These are phyloP conservation scores for Ganoderma boninense DNA, from an alignment of 1,284 basidiomycete genomes.

Conservation along the genomic window DNA sequence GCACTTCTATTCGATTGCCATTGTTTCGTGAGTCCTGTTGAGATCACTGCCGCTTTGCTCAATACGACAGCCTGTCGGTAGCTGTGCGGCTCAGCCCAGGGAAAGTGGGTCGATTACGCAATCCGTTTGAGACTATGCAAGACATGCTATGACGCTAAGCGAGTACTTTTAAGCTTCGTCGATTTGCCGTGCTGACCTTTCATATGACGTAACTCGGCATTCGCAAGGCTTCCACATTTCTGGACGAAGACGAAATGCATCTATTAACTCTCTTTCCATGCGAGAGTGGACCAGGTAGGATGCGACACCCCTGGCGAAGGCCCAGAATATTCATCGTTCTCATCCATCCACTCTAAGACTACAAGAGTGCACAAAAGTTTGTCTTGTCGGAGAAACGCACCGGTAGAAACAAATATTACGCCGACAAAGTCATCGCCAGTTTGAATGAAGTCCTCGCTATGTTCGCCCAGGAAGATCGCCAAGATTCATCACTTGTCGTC, in stretches of 20 bases:
- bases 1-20: slow-evolving; percentile 33
- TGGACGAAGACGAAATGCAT: not conserved
- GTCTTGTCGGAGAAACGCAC: no score
- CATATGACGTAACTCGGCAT: not conserved
- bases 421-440: no score
- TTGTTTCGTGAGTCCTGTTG: slow-evolving; percentile 23
- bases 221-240: not conserved
- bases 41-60: not conserved
- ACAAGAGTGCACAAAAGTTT: no score
- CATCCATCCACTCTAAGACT: no score
- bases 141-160: slow-evolving; percentile 14
- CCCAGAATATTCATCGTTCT: no score
- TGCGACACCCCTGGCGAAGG: no score
- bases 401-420: no score
- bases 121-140: slow-evolving; percentile 22
- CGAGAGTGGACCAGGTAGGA: slow-evolving; percentile 3
- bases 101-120: slow-evolving; percentile 20
- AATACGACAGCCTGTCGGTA: not conserved
- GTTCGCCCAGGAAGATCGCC: no score
- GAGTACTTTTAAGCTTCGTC: not conserved
- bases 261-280: not conserved
- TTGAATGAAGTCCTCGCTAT: no score
- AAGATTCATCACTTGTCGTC: no score
- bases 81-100: slow-evolving; percentile 14
- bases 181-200: not conserved